Evolutionary conservation across 441 rosid genomes (phyloP), one percentile per base, ranked within the genome.

Genomic region (Monsonia emarginata): DNA sequence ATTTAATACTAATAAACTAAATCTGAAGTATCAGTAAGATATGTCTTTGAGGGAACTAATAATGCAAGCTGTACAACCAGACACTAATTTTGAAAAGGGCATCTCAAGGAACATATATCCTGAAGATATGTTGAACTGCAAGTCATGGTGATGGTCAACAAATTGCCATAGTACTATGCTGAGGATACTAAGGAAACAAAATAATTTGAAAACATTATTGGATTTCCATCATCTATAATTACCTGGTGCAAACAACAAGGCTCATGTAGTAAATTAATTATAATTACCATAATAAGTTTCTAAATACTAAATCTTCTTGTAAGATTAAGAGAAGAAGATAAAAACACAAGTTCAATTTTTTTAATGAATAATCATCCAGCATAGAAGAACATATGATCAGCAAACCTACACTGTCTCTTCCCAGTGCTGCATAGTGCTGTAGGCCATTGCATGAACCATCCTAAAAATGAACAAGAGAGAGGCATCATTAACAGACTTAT

Each of bases 381-480:
- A 56, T 25, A 56, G 61, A 56, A 56, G 61, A 56, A 9, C 25
- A 14, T 25, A 56, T 56, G 27, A 50, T 10, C 32, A 57, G 61
- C 7, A 57, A 57, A 57, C 61, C 32, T 86, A 95, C 99, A 97
- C 82, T 81, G 79, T 95, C 98, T 76, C 98, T 89, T 72, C 99
- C 98, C 65, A 91, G 82, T 32, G 99, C 99, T 74, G 99, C 99
- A 81, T 95, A 95, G 69, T 95, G 99, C 79, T 95, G 99, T 72
- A 95, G 81, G 65, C 99, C 99, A 80, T 95, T 95, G 75, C 99
- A 91, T 24, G 99, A 95, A 78, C 99, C 99, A 84, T 95, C 99
- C 99, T 92, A 52, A 54, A 59, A 61, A 65, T 30, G 62, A 74
- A 63, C 24, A 69, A n/a, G n/a, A n/a, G n/a, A 69, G 64, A 32